These are phyloP conservation scores for Aspergillus taichungensis DNA, from an alignment of 495 filamentous ascomycete species.

Conservation along the genomic window DNA sequence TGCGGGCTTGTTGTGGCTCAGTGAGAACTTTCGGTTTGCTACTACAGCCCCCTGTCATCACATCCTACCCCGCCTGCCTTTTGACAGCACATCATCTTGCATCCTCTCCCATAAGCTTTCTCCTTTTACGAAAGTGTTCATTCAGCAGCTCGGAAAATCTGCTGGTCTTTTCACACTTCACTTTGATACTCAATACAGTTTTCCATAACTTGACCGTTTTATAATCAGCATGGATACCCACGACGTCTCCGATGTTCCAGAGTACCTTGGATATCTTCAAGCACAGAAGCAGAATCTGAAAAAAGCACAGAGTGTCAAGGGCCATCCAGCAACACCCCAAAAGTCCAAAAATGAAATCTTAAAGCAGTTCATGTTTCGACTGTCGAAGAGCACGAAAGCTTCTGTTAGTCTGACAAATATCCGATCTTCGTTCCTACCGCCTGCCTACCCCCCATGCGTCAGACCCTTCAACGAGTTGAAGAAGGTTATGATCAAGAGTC, in stretches of 20 bases:
- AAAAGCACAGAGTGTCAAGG: conserved; percentile 11
- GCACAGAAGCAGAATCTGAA: conserved; percentile 10
- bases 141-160: too few species aligned
- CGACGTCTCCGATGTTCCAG: conserved; percentile 11
- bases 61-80: too few species aligned
- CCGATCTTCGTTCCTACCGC: conserved; percentile 14
- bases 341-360: conserved; percentile 17
- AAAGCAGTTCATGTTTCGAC: conserved; percentile 9
- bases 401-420: neutral
- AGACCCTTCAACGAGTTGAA: conserved; percentile 10
- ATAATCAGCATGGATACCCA: conserved; percentile 18
- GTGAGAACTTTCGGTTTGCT: too few species aligned
- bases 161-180: too few species aligned
- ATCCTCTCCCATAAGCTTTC: too few species aligned
- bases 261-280: conserved; percentile 5
- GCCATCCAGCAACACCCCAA: conserved; percentile 4
- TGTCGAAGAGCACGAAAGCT: conserved; percentile 2
- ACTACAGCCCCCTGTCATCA: too few species aligned
- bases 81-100: too few species aligned
- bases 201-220: neutral
- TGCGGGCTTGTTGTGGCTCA: too few species aligned
- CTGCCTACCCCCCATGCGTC: conserved; percentile 15
- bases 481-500: conserved; percentile 18
- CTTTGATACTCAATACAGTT: too few species aligned
- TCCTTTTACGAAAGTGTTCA: too few species aligned